Evolutionary conservation across 2,329 filamentous ascomycete species (phyloP).

Genomic region (Diplodia intermedia): DNA sequence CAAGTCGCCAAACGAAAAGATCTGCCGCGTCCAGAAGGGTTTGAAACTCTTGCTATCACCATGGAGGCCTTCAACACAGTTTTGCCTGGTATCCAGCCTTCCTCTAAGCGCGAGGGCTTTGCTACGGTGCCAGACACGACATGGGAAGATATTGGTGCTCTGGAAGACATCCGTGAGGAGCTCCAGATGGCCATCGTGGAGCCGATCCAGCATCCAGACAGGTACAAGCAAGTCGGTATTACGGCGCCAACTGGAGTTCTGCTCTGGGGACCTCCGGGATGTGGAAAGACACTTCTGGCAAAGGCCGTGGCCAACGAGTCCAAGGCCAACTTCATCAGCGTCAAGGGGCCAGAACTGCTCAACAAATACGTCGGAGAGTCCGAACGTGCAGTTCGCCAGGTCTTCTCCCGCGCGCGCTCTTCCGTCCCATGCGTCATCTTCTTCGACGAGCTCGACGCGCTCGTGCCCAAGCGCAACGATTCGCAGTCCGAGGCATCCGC

Average conservation of each 20-base stretch:
- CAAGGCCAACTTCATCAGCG: conserved; percentile 96
- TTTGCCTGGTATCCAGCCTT: conserved; percentile 77
- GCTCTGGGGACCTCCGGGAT: conserved; percentile 95
- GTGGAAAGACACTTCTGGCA: conserved; percentile 93
- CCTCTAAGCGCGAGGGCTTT: conserved; percentile 90
- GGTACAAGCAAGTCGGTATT: conserved; percentile 79
- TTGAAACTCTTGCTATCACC: conserved; percentile 63
- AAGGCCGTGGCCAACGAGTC: conserved; percentile 96
- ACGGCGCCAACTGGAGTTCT: conserved; percentile 84
- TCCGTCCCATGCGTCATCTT: conserved; percentile 94
- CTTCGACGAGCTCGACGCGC: conserved; percentile 95
- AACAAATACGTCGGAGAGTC: conserved; percentile 97
- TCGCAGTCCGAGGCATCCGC: conserved; percentile 79
- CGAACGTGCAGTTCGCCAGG: conserved; percentile 88
- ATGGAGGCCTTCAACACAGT: conserved; percentile 76
- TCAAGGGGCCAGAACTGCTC: conserved; percentile 93
- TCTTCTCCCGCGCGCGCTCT: conserved; percentile 86
- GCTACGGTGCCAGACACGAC: conserved; percentile 92
- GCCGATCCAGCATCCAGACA: conserved; percentile 81
- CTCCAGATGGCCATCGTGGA: conserved; percentile 86
- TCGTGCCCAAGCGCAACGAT: conserved; percentile 84
- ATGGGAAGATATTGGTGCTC: conserved; percentile 89
- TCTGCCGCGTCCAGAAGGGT: conserved; percentile 59
- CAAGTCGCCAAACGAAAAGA: conserved; percentile 58
- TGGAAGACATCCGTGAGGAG: conserved; percentile 78